Conservation (phyloP, 306 rosid species). For the Sechiopsis laciniata region DNA sequence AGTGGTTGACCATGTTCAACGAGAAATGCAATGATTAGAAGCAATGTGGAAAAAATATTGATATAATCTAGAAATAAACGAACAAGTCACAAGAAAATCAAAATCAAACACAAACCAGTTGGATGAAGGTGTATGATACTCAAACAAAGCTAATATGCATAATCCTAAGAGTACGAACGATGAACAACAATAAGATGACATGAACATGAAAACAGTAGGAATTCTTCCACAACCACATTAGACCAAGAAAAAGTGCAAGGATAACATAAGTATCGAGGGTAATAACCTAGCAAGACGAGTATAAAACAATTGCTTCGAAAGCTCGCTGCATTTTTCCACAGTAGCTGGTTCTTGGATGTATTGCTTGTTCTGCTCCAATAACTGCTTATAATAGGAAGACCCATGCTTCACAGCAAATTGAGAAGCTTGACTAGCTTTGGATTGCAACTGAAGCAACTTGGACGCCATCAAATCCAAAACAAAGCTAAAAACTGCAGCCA, state of each 20-base stretch:
- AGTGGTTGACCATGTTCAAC: neutral
- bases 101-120: neutral
- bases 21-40: neutral
- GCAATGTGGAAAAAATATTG: neutral
- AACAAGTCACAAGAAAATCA: no score
- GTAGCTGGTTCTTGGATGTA: constrained; percentile 85
- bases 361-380: constrained; percentile 85
- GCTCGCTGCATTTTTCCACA: constrained; percentile 65
- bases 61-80: neutral
- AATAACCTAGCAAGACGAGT: constrained; percentile 91
- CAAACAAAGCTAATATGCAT: neutral
- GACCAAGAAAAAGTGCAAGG: neutral
- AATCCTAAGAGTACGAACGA: neutral
- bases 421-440: constrained; percentile 76
- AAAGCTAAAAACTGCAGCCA: constrained; percentile 11
- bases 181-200: neutral
- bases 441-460: constrained; percentile 62
- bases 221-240: neutral
- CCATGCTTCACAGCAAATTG: constrained; percentile 55
- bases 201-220: neutral
- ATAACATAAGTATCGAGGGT: constrained; percentile 13
- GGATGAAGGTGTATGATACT: neutral
- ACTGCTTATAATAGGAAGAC: constrained; percentile 57
- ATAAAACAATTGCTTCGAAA: constrained; percentile 70
- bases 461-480: constrained; percentile 53